Percentiles rank a stretch among this genome's conserved stretches.
Evolutionary conservation across 1,284 basidiomycete species (phyloP).

Genomic region (Earliella scabrosa): DNA sequence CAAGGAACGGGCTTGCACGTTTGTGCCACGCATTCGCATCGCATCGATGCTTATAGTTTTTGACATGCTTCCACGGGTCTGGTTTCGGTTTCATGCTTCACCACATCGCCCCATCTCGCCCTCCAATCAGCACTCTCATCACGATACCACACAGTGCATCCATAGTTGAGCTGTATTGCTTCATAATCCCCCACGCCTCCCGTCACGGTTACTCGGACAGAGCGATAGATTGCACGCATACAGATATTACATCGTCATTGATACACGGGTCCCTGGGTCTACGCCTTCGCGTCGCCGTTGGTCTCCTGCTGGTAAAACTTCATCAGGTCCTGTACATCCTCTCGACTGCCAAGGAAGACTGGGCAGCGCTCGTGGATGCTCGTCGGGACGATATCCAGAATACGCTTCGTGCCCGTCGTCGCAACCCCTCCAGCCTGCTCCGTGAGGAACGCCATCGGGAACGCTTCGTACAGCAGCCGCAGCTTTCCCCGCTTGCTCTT

Average conservation of each 20-base stretch:
- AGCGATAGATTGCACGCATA: slow-evolving; percentile 19
- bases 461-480: slow-evolving; percentile 95
- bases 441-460: slow-evolving; percentile 98
- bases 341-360: slow-evolving; percentile 93
- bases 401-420: slow-evolving; percentile 90
- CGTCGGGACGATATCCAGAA: slow-evolving; percentile 91
- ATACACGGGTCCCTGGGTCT: background rate
- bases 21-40: background rate
- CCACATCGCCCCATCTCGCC: background rate
- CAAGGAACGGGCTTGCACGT: background rate
- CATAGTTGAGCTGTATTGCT: background rate
- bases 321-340: slow-evolving; percentile 91
- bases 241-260: slow-evolving; percentile 16
- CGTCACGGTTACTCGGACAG: background rate
- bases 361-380: slow-evolving; percentile 92
- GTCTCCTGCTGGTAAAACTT: slow-evolving; percentile 70
- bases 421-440: slow-evolving; percentile 98
- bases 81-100: background rate
- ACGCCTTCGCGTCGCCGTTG: slow-evolving; percentile 25
- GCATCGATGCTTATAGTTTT: background rate
- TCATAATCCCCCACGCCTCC: background rate
- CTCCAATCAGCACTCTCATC: background rate
- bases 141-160: background rate
- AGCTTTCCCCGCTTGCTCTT: slow-evolving; percentile 97
- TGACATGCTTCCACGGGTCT: slow-evolving; percentile 1